Conservation (phyloP, 768 basidiomycete species). For the Mycena latifolia region DNA sequence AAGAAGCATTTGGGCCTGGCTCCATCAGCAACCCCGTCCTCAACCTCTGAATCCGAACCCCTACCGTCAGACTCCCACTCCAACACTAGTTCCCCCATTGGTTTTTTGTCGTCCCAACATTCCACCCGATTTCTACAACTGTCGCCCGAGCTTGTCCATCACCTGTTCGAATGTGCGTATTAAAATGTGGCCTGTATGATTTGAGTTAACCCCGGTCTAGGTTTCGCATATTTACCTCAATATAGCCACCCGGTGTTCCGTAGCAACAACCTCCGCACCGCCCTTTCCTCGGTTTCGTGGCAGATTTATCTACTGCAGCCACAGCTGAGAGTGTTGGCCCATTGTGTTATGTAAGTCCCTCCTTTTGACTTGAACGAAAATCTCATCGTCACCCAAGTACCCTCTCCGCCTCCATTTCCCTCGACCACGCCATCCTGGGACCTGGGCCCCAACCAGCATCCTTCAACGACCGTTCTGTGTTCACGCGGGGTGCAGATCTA, state of each 20-base stretch:
- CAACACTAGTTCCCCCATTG: not conserved
- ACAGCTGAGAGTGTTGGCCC: slow-evolving; percentile 7
- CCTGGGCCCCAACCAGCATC: too few relatives aligned
- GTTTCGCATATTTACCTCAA: slow-evolving; percentile 1
- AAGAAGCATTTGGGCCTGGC: not conserved
- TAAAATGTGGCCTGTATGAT: not conserved
- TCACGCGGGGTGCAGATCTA: too few relatives aligned
- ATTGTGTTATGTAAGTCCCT: not conserved
- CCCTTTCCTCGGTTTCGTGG: slow-evolving; percentile 14
- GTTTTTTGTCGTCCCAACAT: not conserved
- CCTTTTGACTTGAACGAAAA: not conserved
- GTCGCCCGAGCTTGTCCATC: slow-evolving; percentile 19
- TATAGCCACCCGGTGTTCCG: slow-evolving; percentile 10
- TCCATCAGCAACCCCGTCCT: not conserved
- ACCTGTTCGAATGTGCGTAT: slow-evolving; percentile 17
- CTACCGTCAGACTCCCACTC: not conserved
- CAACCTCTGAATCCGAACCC: too few relatives aligned
- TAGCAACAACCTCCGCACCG: not conserved
- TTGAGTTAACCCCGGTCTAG: not conserved
- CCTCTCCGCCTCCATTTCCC: too few relatives aligned
- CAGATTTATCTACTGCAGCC: slow-evolving; percentile 11
- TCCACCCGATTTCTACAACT: not conserved
- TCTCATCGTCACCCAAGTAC: too few relatives aligned
- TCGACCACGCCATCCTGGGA: too few relatives aligned
- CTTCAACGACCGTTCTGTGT: too few relatives aligned